These are phyloP conservation scores for Puya raimondii DNA, from an alignment of 176 grass and related monocot species.

Conservation along the genomic window DNA sequence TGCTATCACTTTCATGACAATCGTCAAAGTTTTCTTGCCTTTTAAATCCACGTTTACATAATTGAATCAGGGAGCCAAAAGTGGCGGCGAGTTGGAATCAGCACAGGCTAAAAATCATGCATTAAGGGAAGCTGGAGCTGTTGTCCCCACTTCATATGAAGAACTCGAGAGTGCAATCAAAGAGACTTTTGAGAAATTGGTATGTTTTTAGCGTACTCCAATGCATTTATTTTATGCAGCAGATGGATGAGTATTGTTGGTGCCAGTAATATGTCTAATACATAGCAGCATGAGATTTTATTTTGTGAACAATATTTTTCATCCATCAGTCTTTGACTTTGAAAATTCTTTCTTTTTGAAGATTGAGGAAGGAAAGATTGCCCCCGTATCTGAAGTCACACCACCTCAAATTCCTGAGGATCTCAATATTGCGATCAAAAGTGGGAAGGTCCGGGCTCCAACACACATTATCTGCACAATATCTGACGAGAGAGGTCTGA, in stretches of 20 bases:
- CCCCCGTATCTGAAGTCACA: slow-evolving; percentile 64
- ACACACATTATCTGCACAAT: slow-evolving; percentile 99
- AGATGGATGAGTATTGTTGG: not conserved
- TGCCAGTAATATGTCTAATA: too few species aligned
- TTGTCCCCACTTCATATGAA: slow-evolving; percentile 97
- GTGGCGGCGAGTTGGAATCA: slow-evolving; percentile 94
- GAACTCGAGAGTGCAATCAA: slow-evolving; percentile 77
- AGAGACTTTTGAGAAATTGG: slow-evolving; percentile 84
- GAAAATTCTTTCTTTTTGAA: slow-evolving; percentile 18
- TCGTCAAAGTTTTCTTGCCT: slow-evolving; percentile 1
- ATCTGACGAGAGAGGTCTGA: slow-evolving; percentile 97
- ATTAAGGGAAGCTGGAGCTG: slow-evolving; percentile 81
- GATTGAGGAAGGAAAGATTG: slow-evolving; percentile 87
- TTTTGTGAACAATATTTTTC: not conserved
- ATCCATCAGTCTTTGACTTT: not conserved
- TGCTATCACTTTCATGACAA: not conserved
- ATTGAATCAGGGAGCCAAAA: slow-evolving; percentile 75
- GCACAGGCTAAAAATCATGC: slow-evolving; percentile 94
- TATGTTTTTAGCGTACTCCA: slow-evolving; percentile 18
- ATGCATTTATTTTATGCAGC: not conserved
- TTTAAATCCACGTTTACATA: slow-evolving; percentile 13
- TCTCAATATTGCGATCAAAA: slow-evolving; percentile 94
- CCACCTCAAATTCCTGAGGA: slow-evolving; percentile 89
- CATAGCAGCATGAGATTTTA: not conserved
- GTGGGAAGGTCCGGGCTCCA: slow-evolving; percentile 95